phyloP scores from a whole-genome alignment of 441 rosid species.

The Metrosideros polymorpha region DNA sequence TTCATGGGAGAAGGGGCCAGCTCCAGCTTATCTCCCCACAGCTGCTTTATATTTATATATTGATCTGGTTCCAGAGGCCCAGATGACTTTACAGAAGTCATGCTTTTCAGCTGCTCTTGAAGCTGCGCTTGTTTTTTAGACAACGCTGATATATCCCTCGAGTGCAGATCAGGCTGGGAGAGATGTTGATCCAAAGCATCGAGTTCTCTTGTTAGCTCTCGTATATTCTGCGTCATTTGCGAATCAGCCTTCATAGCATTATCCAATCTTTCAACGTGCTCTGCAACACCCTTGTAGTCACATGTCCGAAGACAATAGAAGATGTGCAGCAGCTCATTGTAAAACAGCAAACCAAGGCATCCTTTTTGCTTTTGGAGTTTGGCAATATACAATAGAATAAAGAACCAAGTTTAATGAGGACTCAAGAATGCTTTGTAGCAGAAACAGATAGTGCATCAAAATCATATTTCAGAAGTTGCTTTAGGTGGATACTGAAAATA shows the following conservation, averaged over 20 bases:
- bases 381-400: background rate
- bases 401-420: background rate
- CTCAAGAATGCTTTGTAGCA: background rate
- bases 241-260: constrained; percentile 75
- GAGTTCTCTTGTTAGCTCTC: constrained; percentile 52
- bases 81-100: constrained; percentile 20
- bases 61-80: constrained; percentile 42
- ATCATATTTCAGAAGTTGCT: background rate
- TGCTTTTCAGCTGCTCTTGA: constrained; percentile 38
- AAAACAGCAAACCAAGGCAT: constrained; percentile 75
- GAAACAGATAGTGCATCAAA: background rate
- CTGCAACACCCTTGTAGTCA: constrained; percentile 81
- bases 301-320: constrained; percentile 79
- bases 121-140: constrained; percentile 41
- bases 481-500: background rate
- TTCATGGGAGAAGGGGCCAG: constrained; percentile 83
- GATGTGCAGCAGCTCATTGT: constrained; percentile 82
- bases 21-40: constrained; percentile 57
- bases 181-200: constrained; percentile 61
- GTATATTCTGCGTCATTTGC: constrained; percentile 35
- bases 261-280: constrained; percentile 84
- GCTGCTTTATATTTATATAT: constrained; percentile 44
- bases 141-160: constrained; percentile 53
- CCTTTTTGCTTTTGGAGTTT: constrained; percentile 35
- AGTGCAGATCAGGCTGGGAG: constrained; percentile 48